Evolutionary conservation across 176 grass and related monocot genomes (phyloP).

Genomic region (Eleusine indica): DNA sequence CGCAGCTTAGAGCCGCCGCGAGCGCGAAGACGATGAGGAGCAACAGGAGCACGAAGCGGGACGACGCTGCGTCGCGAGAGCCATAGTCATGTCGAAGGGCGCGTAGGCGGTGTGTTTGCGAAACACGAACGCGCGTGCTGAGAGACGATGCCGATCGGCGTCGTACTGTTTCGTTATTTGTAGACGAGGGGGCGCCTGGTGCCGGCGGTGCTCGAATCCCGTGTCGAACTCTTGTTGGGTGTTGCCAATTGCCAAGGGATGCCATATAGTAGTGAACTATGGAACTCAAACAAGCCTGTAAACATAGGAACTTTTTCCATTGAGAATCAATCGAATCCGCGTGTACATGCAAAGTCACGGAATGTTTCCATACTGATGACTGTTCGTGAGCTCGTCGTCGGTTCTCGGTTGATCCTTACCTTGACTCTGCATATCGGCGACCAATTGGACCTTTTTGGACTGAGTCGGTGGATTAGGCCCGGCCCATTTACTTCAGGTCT

Average conservation of each 20-base stretch:
- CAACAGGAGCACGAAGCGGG: background rate
- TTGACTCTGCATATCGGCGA: too few species aligned
- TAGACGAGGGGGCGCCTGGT: background rate
- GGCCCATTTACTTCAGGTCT: background rate
- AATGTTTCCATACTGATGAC: background rate
- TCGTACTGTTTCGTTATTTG: background rate
- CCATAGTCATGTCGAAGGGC: background rate
- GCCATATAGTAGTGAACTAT: background rate
- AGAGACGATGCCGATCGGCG: background rate
- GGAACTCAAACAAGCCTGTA: background rate
- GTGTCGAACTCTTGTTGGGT: background rate
- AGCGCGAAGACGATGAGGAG: constrained; percentile 28
- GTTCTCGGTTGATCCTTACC: too few species aligned
- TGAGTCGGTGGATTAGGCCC: background rate
- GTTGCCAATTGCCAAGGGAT: background rate
- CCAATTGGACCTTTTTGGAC: background rate
- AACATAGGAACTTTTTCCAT: background rate
- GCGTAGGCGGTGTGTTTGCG: background rate
- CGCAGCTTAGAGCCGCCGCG: background rate
- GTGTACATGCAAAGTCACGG: background rate
- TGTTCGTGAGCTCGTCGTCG: too few species aligned
- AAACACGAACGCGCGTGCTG: background rate
- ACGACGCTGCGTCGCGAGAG: background rate
- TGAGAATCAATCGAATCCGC: background rate
- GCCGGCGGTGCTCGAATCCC: background rate